phyloP scores from a whole-genome alignment of 202 grass and related monocot genomes.

The Saccharum hybrid region DNA sequence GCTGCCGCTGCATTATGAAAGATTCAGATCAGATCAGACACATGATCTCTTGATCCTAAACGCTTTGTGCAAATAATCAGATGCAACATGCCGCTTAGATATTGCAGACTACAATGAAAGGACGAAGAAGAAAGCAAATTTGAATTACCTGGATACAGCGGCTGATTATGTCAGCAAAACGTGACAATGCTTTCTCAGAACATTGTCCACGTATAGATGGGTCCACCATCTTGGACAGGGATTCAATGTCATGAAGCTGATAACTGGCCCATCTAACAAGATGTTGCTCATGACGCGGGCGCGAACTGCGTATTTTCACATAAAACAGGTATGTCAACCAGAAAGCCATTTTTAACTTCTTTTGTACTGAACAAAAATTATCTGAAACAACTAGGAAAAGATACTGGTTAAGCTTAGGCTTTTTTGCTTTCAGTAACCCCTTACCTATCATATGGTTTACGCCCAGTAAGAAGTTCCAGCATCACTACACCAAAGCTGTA shows the following conservation, averaged over 20 bases:
- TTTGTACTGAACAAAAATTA: background rate
- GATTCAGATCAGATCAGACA: constrained; percentile 33
- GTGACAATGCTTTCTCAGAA: constrained; percentile 84
- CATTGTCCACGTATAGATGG: constrained; percentile 77
- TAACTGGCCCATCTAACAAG: constrained; percentile 93
- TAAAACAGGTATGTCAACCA: constrained; percentile 16
- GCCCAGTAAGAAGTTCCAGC: constrained; percentile 95
- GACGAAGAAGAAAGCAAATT: background rate
- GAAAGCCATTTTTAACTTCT: constrained; percentile 6
- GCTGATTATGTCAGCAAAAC: constrained; percentile 95
- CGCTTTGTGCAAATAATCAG: background rate
- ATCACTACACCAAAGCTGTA: constrained; percentile 98
- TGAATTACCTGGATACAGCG: constrained; percentile 82
- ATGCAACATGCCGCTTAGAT: background rate
- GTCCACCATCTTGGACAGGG: constrained; percentile 91
- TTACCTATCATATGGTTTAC: constrained; percentile 86
- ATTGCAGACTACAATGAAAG: background rate
- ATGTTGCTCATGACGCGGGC: constrained; percentile 73
- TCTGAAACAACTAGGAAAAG: constrained; percentile 6
- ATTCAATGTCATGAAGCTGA: constrained; percentile 97
- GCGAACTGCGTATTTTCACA: constrained; percentile 67
- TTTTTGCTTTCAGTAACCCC: constrained; percentile 11
- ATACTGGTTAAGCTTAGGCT: constrained; percentile 4
- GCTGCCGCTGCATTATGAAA: constrained; percentile 59
- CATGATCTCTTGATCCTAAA: background rate